phyloP scores from a whole-genome alignment of 306 rosid species.

The Lathyrus sativus region DNA sequence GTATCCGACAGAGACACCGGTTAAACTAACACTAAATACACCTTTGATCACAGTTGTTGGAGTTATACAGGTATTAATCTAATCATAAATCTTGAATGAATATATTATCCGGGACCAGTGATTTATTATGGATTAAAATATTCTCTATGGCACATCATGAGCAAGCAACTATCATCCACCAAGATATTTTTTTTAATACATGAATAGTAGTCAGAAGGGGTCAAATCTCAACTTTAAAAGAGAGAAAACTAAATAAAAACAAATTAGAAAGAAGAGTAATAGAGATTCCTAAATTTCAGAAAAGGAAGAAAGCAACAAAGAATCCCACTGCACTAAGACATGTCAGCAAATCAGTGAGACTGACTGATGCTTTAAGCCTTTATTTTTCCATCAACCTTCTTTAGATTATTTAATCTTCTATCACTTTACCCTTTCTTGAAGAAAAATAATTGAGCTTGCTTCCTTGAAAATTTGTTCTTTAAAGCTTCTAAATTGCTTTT shows the following conservation, averaged over 20 bases:
- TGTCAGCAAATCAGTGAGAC: constrained; percentile 46
- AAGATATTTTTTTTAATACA: constrained; percentile 35
- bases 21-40: not conserved
- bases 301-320: constrained; percentile 45
- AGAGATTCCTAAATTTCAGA: constrained; percentile 53
- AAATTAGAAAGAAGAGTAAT: constrained; percentile 40
- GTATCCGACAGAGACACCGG: not conserved
- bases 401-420: constrained; percentile 40
- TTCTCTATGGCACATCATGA: constrained; percentile 36
- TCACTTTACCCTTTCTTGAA: constrained; percentile 43
- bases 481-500: constrained; percentile 30
- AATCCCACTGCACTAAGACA: constrained; percentile 48
- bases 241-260: constrained; percentile 36
- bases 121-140: constrained; percentile 35
- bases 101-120: constrained; percentile 39
- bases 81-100: constrained; percentile 35
- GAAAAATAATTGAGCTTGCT: constrained; percentile 41
- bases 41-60: too few relatives aligned
- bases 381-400: constrained; percentile 33
- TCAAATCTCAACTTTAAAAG: constrained; percentile 54
- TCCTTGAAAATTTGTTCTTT: constrained; percentile 33
- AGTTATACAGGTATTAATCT: not conserved
- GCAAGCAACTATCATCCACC: constrained; percentile 43
- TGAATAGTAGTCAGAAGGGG: constrained; percentile 33
- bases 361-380: constrained; percentile 46